A percentile compares a stretch with the other conserved stretches of the same genome.
phyloP scores from a whole-genome alignment of 1,139 yeast species.

The Geotrichum klebahnii region DNA sequence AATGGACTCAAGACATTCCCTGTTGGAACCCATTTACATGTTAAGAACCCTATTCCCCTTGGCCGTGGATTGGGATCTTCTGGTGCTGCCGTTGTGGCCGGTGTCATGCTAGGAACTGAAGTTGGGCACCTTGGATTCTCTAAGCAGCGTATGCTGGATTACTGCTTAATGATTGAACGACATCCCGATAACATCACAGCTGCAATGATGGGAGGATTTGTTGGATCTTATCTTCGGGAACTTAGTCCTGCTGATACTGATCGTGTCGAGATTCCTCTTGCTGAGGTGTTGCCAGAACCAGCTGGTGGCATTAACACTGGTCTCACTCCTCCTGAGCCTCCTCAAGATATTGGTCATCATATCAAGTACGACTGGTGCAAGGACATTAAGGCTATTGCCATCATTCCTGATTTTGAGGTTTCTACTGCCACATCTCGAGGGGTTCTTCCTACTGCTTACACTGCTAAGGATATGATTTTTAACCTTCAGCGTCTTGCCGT shows the following conservation, averaged over 20 bases:
- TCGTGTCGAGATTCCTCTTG: slow-evolving; percentile 75
- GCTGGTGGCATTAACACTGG: slow-evolving; percentile 65
- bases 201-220: slow-evolving; percentile 98
- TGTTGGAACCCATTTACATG: slow-evolving; percentile 73
- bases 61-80: slow-evolving; percentile 97
- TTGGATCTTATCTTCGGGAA: slow-evolving; percentile 87
- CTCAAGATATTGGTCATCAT: slow-evolving; percentile 83
- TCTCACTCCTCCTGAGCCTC: slow-evolving; percentile 72
- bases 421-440: slow-evolving; percentile 88
- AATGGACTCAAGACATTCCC: slow-evolving; percentile 75
- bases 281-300: slow-evolving; percentile 78
- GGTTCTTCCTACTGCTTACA: slow-evolving; percentile 76
- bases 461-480: slow-evolving; percentile 80
- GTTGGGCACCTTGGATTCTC: slow-evolving; percentile 68
- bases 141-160: slow-evolving; percentile 83
- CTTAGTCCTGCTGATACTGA: slow-evolving; percentile 64
- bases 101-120: slow-evolving; percentile 86
- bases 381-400: slow-evolving; percentile 78
- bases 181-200: slow-evolving; percentile 98
- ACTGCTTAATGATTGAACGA: slow-evolving; percentile 92
- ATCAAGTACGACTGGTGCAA: slow-evolving; percentile 79
- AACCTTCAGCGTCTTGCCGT: slow-evolving; percentile 77
- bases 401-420: slow-evolving; percentile 90
- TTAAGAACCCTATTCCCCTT: slow-evolving; percentile 85
- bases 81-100: slow-evolving; percentile 98